Percentiles rank a stretch among this genome's conserved stretches.
Evolutionary conservation across 768 basidiomycete genomes (phyloP).

Genomic region (Tylopilus vinaceipallidus): DNA sequence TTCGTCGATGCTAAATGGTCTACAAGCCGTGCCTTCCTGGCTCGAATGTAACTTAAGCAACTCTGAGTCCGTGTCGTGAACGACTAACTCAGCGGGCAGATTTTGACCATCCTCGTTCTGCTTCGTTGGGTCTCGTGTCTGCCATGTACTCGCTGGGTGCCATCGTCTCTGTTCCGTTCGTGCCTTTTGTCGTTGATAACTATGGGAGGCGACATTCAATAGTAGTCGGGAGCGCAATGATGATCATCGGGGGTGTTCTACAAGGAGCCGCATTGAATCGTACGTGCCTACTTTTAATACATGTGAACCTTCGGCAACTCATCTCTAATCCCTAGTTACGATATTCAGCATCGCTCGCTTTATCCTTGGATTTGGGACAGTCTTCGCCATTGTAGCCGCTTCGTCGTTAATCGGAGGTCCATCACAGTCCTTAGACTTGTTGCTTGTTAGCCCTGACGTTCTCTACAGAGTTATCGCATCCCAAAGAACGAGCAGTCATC

Average conservation of each 20-base stretch:
- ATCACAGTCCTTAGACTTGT: no score
- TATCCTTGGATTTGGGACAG: slow-evolving; percentile 14
- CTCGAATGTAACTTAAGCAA: background rate
- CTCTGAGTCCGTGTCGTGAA: background rate
- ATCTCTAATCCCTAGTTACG: background rate
- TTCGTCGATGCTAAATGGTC: slow-evolving; percentile 26
- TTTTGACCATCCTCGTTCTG: background rate
- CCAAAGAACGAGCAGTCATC: slow-evolving; percentile 19
- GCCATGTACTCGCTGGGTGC: slow-evolving; percentile 62
- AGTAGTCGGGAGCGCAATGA: slow-evolving; percentile 8
- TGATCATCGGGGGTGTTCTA: slow-evolving; percentile 12
- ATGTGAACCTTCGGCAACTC: background rate
- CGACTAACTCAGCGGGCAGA: background rate
- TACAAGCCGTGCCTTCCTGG: background rate
- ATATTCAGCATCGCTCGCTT: slow-evolving; percentile 19
- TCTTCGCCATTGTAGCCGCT: slow-evolving; percentile 16
- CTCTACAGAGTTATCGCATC: slow-evolving; percentile 26
- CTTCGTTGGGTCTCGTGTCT: slow-evolving; percentile 12
- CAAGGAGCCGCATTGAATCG: slow-evolving; percentile 16
- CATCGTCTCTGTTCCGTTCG: slow-evolving; percentile 50
- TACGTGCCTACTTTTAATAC: background rate
- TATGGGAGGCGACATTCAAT: slow-evolving; percentile 15
- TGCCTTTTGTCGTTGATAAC: slow-evolving; percentile 7
- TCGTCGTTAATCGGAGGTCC: slow-evolving; percentile 22
- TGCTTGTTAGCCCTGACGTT: background rate